Evolutionary conservation across 2,329 filamentous ascomycete species (phyloP).

Genomic region (Daldinia sp.): DNA sequence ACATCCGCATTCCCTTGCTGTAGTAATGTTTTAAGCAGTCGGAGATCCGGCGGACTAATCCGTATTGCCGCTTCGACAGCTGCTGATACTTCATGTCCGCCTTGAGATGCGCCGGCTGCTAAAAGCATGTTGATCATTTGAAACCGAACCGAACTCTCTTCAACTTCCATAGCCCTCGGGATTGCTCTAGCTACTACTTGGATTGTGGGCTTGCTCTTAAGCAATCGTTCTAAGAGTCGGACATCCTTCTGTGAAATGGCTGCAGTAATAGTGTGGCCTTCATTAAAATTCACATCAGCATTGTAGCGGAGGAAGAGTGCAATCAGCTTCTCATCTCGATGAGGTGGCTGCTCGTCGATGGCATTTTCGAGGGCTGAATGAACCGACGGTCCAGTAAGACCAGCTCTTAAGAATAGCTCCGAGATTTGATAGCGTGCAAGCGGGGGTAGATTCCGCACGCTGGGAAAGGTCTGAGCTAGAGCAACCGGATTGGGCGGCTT

Average conservation of each 20-base stretch:
- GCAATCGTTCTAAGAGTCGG: slow-evolving; percentile 58
- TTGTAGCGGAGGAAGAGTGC: slow-evolving; percentile 64
- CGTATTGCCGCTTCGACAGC: slow-evolving; percentile 59
- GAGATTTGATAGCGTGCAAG: slow-evolving; percentile 62
- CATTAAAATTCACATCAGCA: slow-evolving; percentile 67
- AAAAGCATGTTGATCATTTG: slow-evolving; percentile 63
- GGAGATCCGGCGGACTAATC: slow-evolving; percentile 62
- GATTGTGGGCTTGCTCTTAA: slow-evolving; percentile 60
- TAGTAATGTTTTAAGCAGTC: slow-evolving; percentile 62
- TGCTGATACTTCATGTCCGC: slow-evolving; percentile 57
- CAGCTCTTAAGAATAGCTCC: slow-evolving; percentile 63
- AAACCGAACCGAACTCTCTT: slow-evolving; percentile 58
- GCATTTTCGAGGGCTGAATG: slow-evolving; percentile 65
- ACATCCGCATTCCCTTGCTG: slow-evolving; percentile 65
- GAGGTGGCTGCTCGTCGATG: slow-evolving; percentile 61
- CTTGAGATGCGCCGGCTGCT: slow-evolving; percentile 58
- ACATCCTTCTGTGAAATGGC: slow-evolving; percentile 64
- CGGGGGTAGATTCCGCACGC: slow-evolving; percentile 58
- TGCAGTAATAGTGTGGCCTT: slow-evolving; percentile 61
- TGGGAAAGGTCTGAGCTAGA: slow-evolving; percentile 62
- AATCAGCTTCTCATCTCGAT: slow-evolving; percentile 65
- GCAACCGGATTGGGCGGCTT: slow-evolving; percentile 61
- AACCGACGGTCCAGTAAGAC: slow-evolving; percentile 61
- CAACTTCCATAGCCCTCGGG: slow-evolving; percentile 60
- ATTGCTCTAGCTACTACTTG: slow-evolving; percentile 63